Conservation (phyloP, 768 basidiomycete species). For the Leccinum imitatum region DNA sequence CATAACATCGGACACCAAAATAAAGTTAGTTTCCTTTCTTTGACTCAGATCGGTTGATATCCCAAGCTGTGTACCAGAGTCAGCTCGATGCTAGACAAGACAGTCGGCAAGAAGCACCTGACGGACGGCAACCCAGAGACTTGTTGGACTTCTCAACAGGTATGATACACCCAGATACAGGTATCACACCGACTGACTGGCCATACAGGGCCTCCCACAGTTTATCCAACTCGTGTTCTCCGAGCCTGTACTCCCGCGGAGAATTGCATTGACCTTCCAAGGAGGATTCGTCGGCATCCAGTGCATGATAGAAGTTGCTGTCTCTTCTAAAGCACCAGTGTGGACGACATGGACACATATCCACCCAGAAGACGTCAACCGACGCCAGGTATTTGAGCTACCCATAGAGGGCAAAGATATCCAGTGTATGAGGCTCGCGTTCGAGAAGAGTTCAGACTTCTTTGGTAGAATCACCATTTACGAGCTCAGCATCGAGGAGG, state of each 20-base stretch:
- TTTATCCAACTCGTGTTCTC: slow-evolving; percentile 65
- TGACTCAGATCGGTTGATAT: slow-evolving; percentile 19
- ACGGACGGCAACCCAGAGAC: slow-evolving; percentile 73
- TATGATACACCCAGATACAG: slow-evolving; percentile 26
- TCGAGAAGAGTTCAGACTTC: slow-evolving; percentile 82
- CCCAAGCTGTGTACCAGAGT: slow-evolving; percentile 46
- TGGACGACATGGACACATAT: slow-evolving; percentile 57
- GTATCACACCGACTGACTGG: slow-evolving; percentile 9
- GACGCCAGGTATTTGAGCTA: slow-evolving; percentile 66
- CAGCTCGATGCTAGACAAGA: slow-evolving; percentile 76
- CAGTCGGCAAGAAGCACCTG: slow-evolving; percentile 66
- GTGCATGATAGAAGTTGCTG: slow-evolving; percentile 49
- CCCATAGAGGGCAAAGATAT: slow-evolving; percentile 29
- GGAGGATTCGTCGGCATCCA: slow-evolving; percentile 80
- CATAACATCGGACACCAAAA: slow-evolving; percentile 24
- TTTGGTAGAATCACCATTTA: slow-evolving; percentile 81
- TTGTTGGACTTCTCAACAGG: slow-evolving; percentile 85
- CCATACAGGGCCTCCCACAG: slow-evolving; percentile 70
- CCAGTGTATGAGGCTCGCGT: slow-evolving; percentile 59
- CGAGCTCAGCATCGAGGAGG: slow-evolving; percentile 46
- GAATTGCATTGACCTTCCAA: slow-evolving; percentile 71
- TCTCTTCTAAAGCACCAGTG: slow-evolving; percentile 31
- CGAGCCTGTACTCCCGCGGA: slow-evolving; percentile 51
- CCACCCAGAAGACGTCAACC: slow-evolving; percentile 81
- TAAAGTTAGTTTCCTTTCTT: slow-evolving; percentile 41